Evolutionary conservation across 805 yeast genomes (phyloP).

Genomic region (Pichia exigua): DNA sequence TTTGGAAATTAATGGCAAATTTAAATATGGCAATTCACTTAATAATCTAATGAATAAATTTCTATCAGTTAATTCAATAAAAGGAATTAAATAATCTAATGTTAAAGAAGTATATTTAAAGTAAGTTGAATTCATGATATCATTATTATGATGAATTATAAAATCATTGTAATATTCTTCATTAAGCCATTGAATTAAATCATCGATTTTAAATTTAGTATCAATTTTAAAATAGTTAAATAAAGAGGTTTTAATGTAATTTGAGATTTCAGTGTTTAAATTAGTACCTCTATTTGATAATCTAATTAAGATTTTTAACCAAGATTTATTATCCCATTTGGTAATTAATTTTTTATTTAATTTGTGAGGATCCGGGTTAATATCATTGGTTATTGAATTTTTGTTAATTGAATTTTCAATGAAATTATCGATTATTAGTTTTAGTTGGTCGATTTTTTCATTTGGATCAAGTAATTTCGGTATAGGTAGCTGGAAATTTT

Average conservation of each 20-base stretch:
- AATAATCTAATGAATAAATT: conserved; percentile 73
- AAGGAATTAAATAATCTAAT: conserved; percentile 75
- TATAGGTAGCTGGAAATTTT: conserved; percentile 40
- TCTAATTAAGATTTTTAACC: conserved; percentile 70
- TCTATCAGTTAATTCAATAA: conserved; percentile 73
- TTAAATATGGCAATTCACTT: conserved; percentile 79
- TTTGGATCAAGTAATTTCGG: conserved; percentile 46
- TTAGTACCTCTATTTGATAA: conserved; percentile 75
- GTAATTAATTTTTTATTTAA: conserved; percentile 51
- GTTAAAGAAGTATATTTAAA: conserved; percentile 61
- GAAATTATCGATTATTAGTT: conserved; percentile 51
- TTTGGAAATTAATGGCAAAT: conserved; percentile 51
- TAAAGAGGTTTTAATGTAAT: conserved; percentile 59
- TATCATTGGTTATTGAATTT: too few species aligned
- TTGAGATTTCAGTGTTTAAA: conserved; percentile 37
- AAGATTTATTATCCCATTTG: conserved; percentile 54
- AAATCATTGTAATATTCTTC: conserved; percentile 77
- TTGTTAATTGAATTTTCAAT: conserved; percentile 41
- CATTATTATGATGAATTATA: conserved; percentile 29
- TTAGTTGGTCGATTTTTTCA: conserved; percentile 51
- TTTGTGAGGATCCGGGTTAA: too few species aligned
- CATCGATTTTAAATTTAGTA: conserved; percentile 62
- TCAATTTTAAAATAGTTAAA: conserved; percentile 67
- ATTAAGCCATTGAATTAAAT: conserved; percentile 84
- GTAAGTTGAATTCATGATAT: conserved; percentile 35